Conservation (phyloP, 2,329 filamentous ascomycete species). For the Aplosporella prunicola region DNA sequence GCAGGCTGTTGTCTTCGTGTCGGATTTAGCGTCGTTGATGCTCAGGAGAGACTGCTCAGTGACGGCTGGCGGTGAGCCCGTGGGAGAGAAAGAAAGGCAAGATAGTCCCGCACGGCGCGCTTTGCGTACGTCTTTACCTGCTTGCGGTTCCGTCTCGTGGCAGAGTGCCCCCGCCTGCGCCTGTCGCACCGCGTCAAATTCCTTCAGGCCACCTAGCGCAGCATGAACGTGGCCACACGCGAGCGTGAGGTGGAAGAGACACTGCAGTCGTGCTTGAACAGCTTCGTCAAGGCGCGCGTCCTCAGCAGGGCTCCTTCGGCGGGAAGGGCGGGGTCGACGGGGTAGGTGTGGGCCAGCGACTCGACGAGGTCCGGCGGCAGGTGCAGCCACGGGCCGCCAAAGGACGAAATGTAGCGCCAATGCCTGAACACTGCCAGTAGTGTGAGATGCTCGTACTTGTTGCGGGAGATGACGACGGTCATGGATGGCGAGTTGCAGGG, state of each 20-base stretch:
- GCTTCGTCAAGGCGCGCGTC: constrained; percentile 63
- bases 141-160: constrained; percentile 50
- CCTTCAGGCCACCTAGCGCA: constrained; percentile 43
- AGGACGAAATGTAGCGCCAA: constrained; percentile 77
- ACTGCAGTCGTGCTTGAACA: constrained; percentile 69
- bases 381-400: constrained; percentile 75
- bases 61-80: constrained; percentile 51
- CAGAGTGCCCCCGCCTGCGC: constrained; percentile 15
- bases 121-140: constrained; percentile 65
- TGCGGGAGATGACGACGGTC: constrained; percentile 34
- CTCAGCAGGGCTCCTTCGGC: constrained; percentile 57
- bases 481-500: too few relatives aligned
- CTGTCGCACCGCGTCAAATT: constrained; percentile 24
- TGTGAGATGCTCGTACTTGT: constrained; percentile 31
- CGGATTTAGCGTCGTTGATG: constrained; percentile 45
- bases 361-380: constrained; percentile 71
- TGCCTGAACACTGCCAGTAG: constrained; percentile 45
- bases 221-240: constrained; percentile 56
- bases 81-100: constrained; percentile 63
- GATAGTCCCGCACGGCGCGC: constrained; percentile 64
- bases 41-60: constrained; percentile 49
- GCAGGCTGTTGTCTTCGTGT: not conserved
- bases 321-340: constrained; percentile 67
- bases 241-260: constrained; percentile 66
- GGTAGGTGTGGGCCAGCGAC: constrained; percentile 63